A percentile compares a stretch with the other conserved stretches of the same genome.
Conservation (phyloP, 1,139 yeast genomes). For the Kluyveromyces marxianus region DNA sequence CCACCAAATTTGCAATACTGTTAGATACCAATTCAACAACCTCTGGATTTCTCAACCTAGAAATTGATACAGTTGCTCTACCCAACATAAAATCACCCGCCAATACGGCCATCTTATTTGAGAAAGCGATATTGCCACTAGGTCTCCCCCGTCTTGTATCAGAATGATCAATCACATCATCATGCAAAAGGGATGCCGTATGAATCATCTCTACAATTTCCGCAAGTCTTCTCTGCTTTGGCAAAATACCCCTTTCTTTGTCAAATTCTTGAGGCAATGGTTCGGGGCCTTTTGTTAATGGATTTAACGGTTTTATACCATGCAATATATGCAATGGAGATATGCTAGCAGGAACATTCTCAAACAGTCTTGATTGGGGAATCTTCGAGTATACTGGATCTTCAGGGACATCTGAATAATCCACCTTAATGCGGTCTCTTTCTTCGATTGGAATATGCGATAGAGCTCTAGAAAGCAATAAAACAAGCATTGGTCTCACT, state of each 20-base stretch:
- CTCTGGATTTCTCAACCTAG: constrained; percentile 90
- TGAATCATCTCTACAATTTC: constrained; percentile 98
- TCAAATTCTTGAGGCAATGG: constrained; percentile 54
- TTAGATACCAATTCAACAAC: constrained; percentile 93
- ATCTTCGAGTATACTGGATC: constrained; percentile 43
- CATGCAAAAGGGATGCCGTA: constrained; percentile 93
- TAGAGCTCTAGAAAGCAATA: constrained; percentile 74
- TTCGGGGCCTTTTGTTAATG: constrained; percentile 75
- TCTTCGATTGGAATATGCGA: constrained; percentile 66
- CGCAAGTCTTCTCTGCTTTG: constrained; percentile 90
- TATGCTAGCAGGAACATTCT: constrained; percentile 39
- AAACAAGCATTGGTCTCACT: constrained; percentile 83
- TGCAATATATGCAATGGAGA: constrained; percentile 79
- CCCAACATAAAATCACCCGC: constrained; percentile 96
- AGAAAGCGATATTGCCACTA: constrained; percentile 86
- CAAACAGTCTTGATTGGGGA: constrained; percentile 15
- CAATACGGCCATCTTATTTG: constrained; percentile 93
- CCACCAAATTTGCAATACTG: constrained; percentile 92
- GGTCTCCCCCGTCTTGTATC: constrained; percentile 88
- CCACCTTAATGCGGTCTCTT: constrained; percentile 57
- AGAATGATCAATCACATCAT: constrained; percentile 92
- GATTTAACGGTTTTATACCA: constrained; percentile 87
- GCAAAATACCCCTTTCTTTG: constrained; percentile 60
- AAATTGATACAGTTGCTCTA: constrained; percentile 92
- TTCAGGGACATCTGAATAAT: constrained; percentile 54